Evolutionary conservation across 1,139 yeast species (phyloP), one percentile per base, ranked within the genome.

Genomic region (Geotrichum candidum): DNA sequence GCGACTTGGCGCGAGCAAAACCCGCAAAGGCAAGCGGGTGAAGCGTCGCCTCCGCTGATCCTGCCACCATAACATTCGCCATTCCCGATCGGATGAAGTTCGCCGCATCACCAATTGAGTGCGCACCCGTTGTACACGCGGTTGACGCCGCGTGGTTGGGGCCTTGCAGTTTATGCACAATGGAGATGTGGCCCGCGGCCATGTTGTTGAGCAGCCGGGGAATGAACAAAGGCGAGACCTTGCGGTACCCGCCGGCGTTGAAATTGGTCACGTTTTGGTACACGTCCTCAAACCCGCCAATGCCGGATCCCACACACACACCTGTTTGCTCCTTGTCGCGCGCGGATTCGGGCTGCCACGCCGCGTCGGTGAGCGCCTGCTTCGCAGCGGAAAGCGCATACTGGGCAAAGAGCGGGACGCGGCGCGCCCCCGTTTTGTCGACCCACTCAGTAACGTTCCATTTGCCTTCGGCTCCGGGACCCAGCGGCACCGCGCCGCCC

Each of bases 121-220:
- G 96, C 38, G 89, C 83, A 0, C 99, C 99, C 0, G 99, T 91
- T 2, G 99, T 96, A 77, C 99, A 95, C 0, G 99, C 99, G 0
- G 98, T 91, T 0, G 96, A 84, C 0, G 87, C 95, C 0, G 96
- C 79, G 72, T 91, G 97, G 61, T 89, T 84, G 1, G 97, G 96
- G 0, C 99, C 99, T 67, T 82, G 78, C 45, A 90, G 76, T 2
- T 88, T 87, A 69, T 85, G 83, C 66, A 83, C 81, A 63, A 94
- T 92, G 4, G 97, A 87, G 4, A 94, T 83, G 67, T 91, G 87
- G 1, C 99, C 98, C 0, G 94, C 91, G 0, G 97, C 97, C 98
- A 95, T 95, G 73, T 94, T 95, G 58, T 89, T 84, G 59, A 95
- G 78, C 56, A 92, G 76, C 67, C 83, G 85, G 0, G 99, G 98